Conservation (phyloP, 768 basidiomycete genomes). For the Naganishia vishniacii region DNA sequence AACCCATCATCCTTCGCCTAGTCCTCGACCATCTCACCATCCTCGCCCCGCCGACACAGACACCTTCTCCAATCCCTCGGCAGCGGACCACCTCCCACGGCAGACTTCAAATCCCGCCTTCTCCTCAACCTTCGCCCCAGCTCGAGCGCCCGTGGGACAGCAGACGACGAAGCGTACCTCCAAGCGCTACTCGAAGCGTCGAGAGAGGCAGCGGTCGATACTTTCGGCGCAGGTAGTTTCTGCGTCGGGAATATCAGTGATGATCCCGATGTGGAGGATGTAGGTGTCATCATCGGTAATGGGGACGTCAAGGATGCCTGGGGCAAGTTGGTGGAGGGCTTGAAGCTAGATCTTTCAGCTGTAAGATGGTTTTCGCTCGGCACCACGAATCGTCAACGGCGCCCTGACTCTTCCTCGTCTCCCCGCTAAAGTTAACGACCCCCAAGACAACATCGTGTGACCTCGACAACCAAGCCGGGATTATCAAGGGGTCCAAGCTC, state of each 20-base stretch:
- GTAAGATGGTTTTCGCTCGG: background rate
- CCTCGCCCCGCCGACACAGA: background rate
- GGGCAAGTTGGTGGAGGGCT: background rate
- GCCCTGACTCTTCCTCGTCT: background rate
- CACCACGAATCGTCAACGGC: too few relatives aligned
- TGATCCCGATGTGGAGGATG: conserved; percentile 9
- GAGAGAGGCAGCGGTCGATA: background rate
- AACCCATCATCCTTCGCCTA: background rate
- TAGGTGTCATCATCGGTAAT: background rate
- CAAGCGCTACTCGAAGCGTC: background rate
- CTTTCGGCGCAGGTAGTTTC: conserved; percentile 8
- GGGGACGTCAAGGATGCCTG: background rate
- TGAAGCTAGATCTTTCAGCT: background rate
- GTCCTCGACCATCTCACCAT: background rate
- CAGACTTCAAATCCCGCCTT: background rate
- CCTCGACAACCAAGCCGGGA: background rate
- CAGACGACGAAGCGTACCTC: background rate
- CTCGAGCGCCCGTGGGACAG: background rate
- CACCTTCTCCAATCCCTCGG: conserved; percentile 2
- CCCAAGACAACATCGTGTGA: background rate
- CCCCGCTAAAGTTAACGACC: background rate
- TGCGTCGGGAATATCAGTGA: conserved; percentile 3
- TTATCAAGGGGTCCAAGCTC: conserved; percentile 7
- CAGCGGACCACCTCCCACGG: too few relatives aligned
- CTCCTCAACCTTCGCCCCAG: background rate